These are phyloP conservation scores for Eragrostis nindensis DNA, from an alignment of 176 grass and related monocot genomes.

Conservation along the genomic window DNA sequence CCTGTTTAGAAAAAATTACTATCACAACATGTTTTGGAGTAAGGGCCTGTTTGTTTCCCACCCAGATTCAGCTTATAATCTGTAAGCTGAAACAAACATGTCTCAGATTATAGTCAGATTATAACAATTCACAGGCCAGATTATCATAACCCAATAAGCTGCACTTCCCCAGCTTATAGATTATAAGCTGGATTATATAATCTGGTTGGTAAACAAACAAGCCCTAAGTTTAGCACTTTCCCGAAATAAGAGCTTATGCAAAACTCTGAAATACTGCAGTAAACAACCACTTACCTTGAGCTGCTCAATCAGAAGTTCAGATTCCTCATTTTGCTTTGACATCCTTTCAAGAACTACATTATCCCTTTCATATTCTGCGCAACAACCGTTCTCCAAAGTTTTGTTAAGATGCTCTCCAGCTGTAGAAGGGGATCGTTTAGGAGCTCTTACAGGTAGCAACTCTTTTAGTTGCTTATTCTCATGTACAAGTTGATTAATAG, in stretches of 20 bases:
- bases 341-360: conserved; percentile 57
- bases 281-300: conserved; percentile 68
- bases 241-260: neutral
- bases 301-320: conserved; percentile 77
- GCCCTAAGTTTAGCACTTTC: neutral
- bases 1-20: conserved; percentile 23
- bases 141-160: too few relatives aligned
- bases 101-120: too few relatives aligned
- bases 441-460: conserved; percentile 41
- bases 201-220: too few relatives aligned
- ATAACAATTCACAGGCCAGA: too few relatives aligned
- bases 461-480: conserved; percentile 72
- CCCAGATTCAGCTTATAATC: too few relatives aligned
- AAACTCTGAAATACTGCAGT: conserved; percentile 17
- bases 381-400: conserved; percentile 37
- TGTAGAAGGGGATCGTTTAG: conserved; percentile 44
- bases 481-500: conserved; percentile 49
- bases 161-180: too few relatives aligned
- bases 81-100: too few relatives aligned
- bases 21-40: neutral
- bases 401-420: conserved; percentile 55
- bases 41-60: too few relatives aligned
- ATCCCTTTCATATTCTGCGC: conserved; percentile 43
- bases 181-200: too few relatives aligned
- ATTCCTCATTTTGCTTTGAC: conserved; percentile 62